Evolutionary conservation across 371 early-diverging fungal genomes (phyloP), one percentile per base, ranked within the genome.

Genomic region (Circinella umbellata): DNA sequence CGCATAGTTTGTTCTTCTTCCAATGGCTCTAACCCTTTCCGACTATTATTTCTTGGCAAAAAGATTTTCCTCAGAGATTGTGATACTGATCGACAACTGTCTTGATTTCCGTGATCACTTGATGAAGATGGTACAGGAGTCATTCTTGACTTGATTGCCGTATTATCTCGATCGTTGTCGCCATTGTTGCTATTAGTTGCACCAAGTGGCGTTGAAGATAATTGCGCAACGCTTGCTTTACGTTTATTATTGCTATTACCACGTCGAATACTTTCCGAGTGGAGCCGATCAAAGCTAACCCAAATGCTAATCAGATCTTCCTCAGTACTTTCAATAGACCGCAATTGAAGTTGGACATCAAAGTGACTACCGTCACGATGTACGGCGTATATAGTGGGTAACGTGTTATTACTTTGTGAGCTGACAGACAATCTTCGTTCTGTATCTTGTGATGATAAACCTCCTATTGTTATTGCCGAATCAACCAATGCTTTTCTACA

Each of bases 281-380:
- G 75, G 18, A 79, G 75, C 27, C 90, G 89, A 69, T 91, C 88
- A 67, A 84, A 91, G 0, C 90, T 85, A n/a, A 92, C 86, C 92
- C 92, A 92, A n/a, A 90, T 71, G 34, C 90, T 89, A 64, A 83
- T 81, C 61, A 91, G 64, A 36, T 74, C 75, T 27, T 86, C 90
- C 20, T 83, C 75, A 11, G 81, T 77, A 14, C 86, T 83, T 67
- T 86, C 84, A 4, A 91, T 77, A 62, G 86, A 73, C 18, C 91
- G 77, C 34, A 91, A 73, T 62, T 89, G 92, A 18, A 91, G 73
- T 62, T 90, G 86, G 20, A 92, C 80, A 48, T 84, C 82, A 60
- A 92, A 83, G 0, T 72, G 76, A 8, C 87, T 86, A 0, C 89
- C 89, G 65, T 92, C 92, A 14, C 90, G 80, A 66, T 92, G 92